Percentiles rank a stretch among this genome's conserved stretches.
Conservation (phyloP, 2,329 filamentous ascomycete genomes). For the Ophiostoma triangulosporum region DNA sequence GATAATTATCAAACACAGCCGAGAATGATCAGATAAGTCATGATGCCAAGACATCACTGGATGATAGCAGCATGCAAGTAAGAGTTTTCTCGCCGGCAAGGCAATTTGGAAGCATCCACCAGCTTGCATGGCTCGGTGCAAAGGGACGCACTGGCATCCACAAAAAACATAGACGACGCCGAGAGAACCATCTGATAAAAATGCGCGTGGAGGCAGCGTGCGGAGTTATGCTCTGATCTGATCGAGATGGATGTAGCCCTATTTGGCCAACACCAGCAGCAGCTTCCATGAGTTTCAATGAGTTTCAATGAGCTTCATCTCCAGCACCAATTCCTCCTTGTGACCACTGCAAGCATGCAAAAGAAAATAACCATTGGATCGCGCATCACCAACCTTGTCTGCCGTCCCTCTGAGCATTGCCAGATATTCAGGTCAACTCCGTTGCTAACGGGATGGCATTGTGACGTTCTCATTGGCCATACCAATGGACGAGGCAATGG, state of each 20-base stretch:
- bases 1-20: too few relatives aligned
- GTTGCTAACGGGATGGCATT: neutral
- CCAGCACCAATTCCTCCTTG: neutral
- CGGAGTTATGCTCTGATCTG: neutral
- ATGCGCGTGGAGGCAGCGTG: neutral
- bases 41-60: neutral
- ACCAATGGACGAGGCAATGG: too few relatives aligned
- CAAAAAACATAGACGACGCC: neutral
- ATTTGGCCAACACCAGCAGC: neutral
- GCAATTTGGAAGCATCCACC: neutral
- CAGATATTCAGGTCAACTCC: neutral
- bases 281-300: too few relatives aligned
- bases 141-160: neutral
- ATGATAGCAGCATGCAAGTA: neutral
- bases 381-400: neutral
- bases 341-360: neutral
- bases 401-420: neutral
- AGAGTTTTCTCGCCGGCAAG: neutral
- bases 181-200: neutral
- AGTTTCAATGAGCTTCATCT: too few relatives aligned
- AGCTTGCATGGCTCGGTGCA: neutral
- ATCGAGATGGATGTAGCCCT: neutral
- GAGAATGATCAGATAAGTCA: neutral
- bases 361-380: neutral
- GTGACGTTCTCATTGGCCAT: neutral